phyloP scores from a whole-genome alignment of 495 filamentous ascomycete genomes.

The Neurospora sp. region DNA sequence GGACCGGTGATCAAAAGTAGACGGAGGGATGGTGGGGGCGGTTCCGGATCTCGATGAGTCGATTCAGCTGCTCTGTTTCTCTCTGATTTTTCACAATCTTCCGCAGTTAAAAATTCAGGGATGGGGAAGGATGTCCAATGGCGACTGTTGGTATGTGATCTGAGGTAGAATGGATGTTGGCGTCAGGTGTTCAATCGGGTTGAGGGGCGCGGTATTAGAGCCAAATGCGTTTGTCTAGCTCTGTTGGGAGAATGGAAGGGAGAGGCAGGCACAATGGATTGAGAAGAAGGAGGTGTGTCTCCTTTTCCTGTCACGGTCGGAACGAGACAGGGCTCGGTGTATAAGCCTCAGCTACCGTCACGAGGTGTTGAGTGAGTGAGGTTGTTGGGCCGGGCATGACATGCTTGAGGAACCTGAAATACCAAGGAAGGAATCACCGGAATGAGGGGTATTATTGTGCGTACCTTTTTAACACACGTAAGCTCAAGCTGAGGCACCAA shows the following conservation, averaged over 20 bases:
- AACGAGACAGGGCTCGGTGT: background rate
- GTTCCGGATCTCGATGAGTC: background rate
- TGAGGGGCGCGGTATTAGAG: background rate
- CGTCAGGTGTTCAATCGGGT: background rate
- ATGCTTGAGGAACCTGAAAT: background rate
- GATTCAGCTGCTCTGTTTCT: background rate
- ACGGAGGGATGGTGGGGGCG: background rate
- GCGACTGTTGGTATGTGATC: background rate
- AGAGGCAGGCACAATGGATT: background rate
- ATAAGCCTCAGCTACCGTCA: background rate
- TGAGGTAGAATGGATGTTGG: background rate
- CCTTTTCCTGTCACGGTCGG: background rate
- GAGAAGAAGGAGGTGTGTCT: background rate
- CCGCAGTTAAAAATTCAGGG: background rate
- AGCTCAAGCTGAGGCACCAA: background rate
- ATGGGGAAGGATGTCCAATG: background rate
- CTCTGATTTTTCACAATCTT: background rate
- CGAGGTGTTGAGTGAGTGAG: background rate
- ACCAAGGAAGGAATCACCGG: background rate
- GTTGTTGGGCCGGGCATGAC: background rate
- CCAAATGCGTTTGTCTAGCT: background rate
- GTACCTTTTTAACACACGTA: background rate
- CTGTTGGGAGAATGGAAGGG: background rate
- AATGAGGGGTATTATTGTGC: background rate
- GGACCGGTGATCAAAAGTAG: background rate